Percentiles rank a stretch among this genome's conserved stretches.
Conservation (phyloP, 257 asterid genomes). For the Pogostemon cablin region DNA sequence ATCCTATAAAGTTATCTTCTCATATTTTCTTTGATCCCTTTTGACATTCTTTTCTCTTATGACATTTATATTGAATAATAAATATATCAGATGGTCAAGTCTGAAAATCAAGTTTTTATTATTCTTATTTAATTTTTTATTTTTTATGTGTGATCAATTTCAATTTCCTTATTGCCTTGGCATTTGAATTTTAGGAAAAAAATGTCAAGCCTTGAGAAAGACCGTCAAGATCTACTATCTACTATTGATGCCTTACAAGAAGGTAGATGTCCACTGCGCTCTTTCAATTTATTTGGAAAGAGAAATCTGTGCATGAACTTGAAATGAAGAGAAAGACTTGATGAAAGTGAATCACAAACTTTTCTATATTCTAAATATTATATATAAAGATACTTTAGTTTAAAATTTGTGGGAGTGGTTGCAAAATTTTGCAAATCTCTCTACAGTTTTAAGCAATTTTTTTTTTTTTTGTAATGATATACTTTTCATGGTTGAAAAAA, state of each 20-base stretch:
- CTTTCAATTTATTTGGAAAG: constrained; percentile 3
- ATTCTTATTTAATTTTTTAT: constrained; percentile 16
- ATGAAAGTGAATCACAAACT: constrained; percentile 19
- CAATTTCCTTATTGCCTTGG: constrained; percentile 4
- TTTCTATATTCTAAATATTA: neutral
- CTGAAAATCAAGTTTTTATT: neutral
- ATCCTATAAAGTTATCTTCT: constrained; percentile 11
- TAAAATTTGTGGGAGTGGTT: neutral
- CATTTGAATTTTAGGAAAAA: constrained; percentile 57
- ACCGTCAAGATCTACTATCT: constrained; percentile 85
- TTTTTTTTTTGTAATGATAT: neutral
- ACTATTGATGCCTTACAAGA: constrained; percentile 90
- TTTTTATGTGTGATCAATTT: constrained; percentile 14
- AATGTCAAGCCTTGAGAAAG: constrained; percentile 85
- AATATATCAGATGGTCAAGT: neutral
- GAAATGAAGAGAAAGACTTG: constrained; percentile 20
- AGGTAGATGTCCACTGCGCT: constrained; percentile 48
- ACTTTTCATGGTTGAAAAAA: constrained; percentile 2
- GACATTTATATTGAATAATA: neutral
- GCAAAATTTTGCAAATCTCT: neutral
- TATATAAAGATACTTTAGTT: constrained; percentile 8
- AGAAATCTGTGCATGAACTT: constrained; percentile 3
- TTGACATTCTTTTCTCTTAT: constrained; percentile 1
- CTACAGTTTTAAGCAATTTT: neutral
- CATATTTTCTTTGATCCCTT: neutral